Base-by-base conservation (phyloP, 805 yeast species). In the Wickerhamiella nectarea region DNA sequence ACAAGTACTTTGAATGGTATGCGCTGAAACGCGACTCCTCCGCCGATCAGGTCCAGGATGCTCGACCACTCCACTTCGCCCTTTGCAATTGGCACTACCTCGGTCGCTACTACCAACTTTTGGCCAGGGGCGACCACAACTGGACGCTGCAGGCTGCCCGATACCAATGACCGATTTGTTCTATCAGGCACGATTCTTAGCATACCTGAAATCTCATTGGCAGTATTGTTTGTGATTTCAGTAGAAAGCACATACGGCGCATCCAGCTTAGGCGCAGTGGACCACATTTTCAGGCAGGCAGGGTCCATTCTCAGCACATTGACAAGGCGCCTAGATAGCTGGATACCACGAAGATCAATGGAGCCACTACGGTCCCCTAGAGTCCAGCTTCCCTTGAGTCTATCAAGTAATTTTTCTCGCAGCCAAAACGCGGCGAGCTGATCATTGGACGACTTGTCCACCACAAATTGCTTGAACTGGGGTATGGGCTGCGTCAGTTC, bases 11-110 rank as follows among this genome's bases (percentile, higher is more conserved):
- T 14, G n/a, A 33, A 33, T 12, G 21, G 21, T 10, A 33, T 33
- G 12, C 20, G 35, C 20, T 18, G 20, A 15, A 15, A 50, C 6
- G 50, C 44, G 25, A 51, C 55, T 14, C 44, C 46, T n/a, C 22
- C 28, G 11, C 45, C 44, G 24, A 54, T 33, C 45, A 69, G 73
- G 44, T 77, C 81, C 49, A 76, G 65, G 11, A 75, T 59, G 0
- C 72, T 71, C 1, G 87, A 84, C 80, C 94, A 78, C 57, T 83
- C 91, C 56, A 78, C 86, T 38, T 74, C 78, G 1, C 96, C 97
- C 36, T 69, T 69, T 44, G 81, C 87, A 31, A 87, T 62, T 4
- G 84, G 72, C 15, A 78, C 69, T 39, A 78, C 71, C 6, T 83
- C 75, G 33, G 80, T 56, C 19, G 66, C 67, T 24, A 75, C 62